phyloP scores from a whole-genome alignment of 1,284 basidiomycete species.

The Microbotryum lychnidis-dioicae region DNA sequence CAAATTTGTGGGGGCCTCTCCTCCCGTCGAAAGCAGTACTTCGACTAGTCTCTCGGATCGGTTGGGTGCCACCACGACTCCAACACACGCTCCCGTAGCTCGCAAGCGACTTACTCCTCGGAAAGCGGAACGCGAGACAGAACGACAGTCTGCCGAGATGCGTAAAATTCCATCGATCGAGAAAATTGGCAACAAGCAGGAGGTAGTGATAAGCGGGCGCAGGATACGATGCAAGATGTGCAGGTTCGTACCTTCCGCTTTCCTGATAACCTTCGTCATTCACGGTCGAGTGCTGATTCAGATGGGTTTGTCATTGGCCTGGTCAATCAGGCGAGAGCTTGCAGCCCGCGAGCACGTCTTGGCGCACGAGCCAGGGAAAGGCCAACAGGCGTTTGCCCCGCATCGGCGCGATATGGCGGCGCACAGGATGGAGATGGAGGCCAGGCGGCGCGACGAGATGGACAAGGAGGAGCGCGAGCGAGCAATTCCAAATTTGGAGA shows the following conservation, averaged over 20 bases:
- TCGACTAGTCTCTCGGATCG: not conserved
- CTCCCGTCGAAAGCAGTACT: not conserved
- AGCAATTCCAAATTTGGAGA: not conserved
- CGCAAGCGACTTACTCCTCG: slow-evolving; percentile 29
- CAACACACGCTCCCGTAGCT: slow-evolving; percentile 2
- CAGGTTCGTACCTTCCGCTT: slow-evolving; percentile 46
- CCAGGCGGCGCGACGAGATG: slow-evolving; percentile 19
- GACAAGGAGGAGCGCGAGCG: slow-evolving; percentile 10
- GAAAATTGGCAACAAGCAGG: slow-evolving; percentile 24
- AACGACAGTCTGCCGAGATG: too few relatives aligned
- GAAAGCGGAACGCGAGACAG: slow-evolving; percentile 10
- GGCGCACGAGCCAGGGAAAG: slow-evolving; percentile 61
- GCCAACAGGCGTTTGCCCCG: slow-evolving; percentile 37
- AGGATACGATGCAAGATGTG: slow-evolving; percentile 84
- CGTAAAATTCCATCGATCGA: slow-evolving; percentile 6
- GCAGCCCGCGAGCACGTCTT: slow-evolving; percentile 85
- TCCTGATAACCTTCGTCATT: not conserved
- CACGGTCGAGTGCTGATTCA: not conserved
- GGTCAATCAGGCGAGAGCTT: slow-evolving; percentile 58
- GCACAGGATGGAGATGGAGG: slow-evolving; percentile 31
- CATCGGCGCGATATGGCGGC: slow-evolving; percentile 35
- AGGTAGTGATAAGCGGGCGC: slow-evolving; percentile 32
- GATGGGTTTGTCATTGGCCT: not conserved
- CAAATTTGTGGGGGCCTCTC: slow-evolving; percentile 3
- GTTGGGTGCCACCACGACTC: not conserved